A percentile compares a stretch with the other conserved stretches of the same genome.
Evolutionary conservation across 768 basidiomycete genomes (phyloP).

Genomic region (Suillus hirtellus): DNA sequence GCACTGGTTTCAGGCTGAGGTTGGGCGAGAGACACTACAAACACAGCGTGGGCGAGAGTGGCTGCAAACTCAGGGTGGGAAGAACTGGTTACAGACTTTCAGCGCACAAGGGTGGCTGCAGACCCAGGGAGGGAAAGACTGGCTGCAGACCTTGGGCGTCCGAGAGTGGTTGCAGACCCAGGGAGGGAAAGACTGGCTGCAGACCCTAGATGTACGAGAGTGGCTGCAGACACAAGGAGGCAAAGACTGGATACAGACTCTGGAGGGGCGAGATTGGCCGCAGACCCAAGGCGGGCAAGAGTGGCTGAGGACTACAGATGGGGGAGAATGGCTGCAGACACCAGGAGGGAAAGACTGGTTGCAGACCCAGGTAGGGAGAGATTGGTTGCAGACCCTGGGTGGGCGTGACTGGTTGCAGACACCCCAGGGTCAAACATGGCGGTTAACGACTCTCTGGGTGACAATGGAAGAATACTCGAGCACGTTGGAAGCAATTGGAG

Average conservation of each 20-base stretch:
- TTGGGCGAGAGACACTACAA: no score
- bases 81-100: no score
- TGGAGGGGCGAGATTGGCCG: no score
- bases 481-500: background rate
- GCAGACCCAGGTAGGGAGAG: background rate
- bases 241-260: background rate
- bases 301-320: background rate
- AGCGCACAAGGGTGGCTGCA: no score
- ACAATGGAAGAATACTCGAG: background rate
- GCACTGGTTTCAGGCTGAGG: no score
- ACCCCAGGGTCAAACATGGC: background rate
- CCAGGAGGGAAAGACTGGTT: background rate
- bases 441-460: background rate
- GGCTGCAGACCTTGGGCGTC: no score
- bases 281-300: no score
- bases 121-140: no score
- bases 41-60: background rate
- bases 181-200: background rate
- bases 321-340: background rate
- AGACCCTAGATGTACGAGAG: accelerated
- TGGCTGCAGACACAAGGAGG: background rate
- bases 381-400: background rate
- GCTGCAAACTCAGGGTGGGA: no score
- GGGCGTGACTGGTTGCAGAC: background rate
- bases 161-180: no score